Evolutionary conservation across 306 rosid genomes (phyloP), one percentile per base, ranked within the genome.

Genomic region (Cicer pinnatifidum): DNA sequence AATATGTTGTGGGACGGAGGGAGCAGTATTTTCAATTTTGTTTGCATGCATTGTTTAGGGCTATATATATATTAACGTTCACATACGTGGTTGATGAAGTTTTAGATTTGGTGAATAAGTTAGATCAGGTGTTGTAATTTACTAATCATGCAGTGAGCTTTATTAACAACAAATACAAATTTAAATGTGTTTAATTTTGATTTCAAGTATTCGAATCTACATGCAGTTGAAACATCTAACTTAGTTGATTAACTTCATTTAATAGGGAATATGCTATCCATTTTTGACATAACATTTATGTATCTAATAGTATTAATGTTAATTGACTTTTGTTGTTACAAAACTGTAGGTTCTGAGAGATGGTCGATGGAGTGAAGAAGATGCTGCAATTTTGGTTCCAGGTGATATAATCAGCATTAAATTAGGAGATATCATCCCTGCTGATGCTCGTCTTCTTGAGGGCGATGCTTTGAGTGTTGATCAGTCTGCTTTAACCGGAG

Each of bases 361-460:
- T 68, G 93, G 97, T 20, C 86, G 89, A 33, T 95, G 99, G 99
- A 81, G 79, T 71, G 97, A 95, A 74, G 96, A 91, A 86, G 99
- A 95, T 74, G 99, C 99, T 73, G 78, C 97, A 2, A 95, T 95
- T 72, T 86, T 95, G 77, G 99, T 95, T 61, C 99, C 99, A 0
- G 99, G 99, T 66, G 97, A 95, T 80, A 91, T 95, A 79, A 82
- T 95, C 82, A 95, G 97, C 87, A 95, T 95, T 52, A 95, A 95
- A 70, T 71, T 95, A 70, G 99, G 99, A 74, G 99, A 95, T 51
- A 95, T 95, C 70, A 80, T 95, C 69, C 99, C 99, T 57, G 99
- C 99, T 12, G 99, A 95, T 85, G 99, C 99, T 11, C 99, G 99
- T 71, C 99, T 95, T 75, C 97, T 95, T 6, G 96, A 95, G 84